These are phyloP conservation scores for Tetracentron sinense DNA, from an alignment of 164 flowering plant species.

Conservation along the genomic window DNA sequence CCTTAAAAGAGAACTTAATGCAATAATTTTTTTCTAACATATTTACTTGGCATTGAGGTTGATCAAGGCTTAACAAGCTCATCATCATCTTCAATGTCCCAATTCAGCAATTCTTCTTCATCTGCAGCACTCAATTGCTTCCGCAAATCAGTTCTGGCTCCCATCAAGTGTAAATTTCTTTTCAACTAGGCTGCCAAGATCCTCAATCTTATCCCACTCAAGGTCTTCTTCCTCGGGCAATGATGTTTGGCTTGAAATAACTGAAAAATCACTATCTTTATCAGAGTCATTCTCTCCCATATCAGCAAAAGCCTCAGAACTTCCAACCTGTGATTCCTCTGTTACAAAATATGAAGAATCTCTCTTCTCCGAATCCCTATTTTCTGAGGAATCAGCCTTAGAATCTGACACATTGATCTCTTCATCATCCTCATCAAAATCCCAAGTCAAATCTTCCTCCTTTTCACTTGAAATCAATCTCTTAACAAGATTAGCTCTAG, in stretches of 20 bases:
- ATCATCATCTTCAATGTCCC: constrained; percentile 90
- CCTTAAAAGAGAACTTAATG: not conserved
- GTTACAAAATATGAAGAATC: not conserved
- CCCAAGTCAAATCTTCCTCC: constrained; percentile 88
- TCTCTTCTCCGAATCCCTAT: constrained; percentile 4
- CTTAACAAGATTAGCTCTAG: constrained; percentile 66
- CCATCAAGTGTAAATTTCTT: constrained; percentile 29
- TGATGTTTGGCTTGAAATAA: constrained; percentile 54
- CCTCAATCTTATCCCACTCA: constrained; percentile 95
- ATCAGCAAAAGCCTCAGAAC: constrained; percentile 5
- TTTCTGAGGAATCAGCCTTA: constrained; percentile 5
- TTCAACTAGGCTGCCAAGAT: constrained; percentile 60
- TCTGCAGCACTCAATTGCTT: constrained; percentile 62
- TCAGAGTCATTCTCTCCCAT: constrained; percentile 3
- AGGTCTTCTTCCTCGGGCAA: constrained; percentile 67
- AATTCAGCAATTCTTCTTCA: constrained; percentile 75
- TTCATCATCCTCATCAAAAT: constrained; percentile 65
- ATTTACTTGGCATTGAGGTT: not conserved
- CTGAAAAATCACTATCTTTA: constrained; percentile 53
- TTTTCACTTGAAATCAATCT: constrained; percentile 64
- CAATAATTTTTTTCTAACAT: not conserved
- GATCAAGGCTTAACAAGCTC: constrained; percentile 50
- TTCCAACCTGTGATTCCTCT: constrained; percentile 1
- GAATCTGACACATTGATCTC: not conserved
- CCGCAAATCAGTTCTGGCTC: constrained; percentile 46